Conservation (phyloP, 345 rosid genomes). For the Melaleuca quinquenervia region DNA sequence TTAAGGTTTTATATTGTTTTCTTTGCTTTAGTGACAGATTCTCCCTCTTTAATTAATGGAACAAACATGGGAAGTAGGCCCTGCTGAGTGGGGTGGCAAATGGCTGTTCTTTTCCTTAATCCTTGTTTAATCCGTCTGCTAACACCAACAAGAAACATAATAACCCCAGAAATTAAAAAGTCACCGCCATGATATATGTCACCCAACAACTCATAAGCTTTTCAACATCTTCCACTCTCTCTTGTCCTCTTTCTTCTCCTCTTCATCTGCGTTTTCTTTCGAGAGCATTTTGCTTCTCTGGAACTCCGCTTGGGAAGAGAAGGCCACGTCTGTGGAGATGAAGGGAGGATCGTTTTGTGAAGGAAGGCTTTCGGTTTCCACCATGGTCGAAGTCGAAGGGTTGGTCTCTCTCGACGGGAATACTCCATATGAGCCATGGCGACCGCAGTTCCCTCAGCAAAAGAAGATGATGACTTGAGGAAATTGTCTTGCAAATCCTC, state of each 20-base stretch:
- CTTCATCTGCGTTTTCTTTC: neutral
- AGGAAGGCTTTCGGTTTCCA: neutral
- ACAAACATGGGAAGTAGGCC: conserved; percentile 3
- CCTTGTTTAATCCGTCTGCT: conserved; percentile 14
- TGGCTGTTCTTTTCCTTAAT: neutral
- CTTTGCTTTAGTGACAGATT: neutral
- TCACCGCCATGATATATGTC: neutral
- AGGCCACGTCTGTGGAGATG: neutral
- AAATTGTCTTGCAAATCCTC: conserved; percentile 5
- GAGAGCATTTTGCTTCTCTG: neutral
- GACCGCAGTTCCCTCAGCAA: neutral
- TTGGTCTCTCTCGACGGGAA: neutral
- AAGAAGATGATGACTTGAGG: neutral
- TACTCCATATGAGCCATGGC: conserved; percentile 9
- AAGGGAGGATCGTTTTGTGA: neutral
- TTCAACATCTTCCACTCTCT: neutral
- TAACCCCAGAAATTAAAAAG: neutral
- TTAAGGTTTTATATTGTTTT: neutral
- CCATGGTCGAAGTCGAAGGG: neutral
- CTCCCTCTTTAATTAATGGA: neutral
- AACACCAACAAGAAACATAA: neutral
- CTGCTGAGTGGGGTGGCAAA: neutral
- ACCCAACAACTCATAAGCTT: neutral
- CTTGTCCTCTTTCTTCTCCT: neutral
- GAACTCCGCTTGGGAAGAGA: neutral